Conservation (phyloP, 2,329 filamentous ascomycete species). For the Verticillium albo-atrum region DNA sequence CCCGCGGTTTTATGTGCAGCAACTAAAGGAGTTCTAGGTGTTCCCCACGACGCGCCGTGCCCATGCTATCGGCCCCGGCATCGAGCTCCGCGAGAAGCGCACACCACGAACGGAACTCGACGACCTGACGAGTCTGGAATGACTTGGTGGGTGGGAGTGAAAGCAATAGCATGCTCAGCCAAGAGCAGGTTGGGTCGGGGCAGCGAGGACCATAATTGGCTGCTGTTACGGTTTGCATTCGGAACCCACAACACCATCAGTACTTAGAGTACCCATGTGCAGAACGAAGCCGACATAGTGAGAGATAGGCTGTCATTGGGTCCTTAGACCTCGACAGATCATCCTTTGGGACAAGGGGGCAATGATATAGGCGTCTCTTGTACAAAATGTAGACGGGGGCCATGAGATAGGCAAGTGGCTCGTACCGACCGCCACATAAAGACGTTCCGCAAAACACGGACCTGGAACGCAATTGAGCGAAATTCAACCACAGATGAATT, state of each 20-base stretch:
- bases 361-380: not conserved
- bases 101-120: conserved; percentile 51
- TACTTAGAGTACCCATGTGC: not conserved
- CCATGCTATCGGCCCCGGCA: conserved; percentile 71
- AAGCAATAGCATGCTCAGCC: not conserved
- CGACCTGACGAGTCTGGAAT: conserved; percentile 67
- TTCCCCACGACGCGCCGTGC: conserved; percentile 57
- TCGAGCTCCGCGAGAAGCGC: conserved; percentile 70
- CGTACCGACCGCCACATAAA: not conserved
- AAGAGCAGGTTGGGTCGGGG: not conserved
- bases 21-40: conserved; percentile 32
- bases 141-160: conserved; percentile 16
- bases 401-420: not conserved
- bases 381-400: not conserved
- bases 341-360: not conserved
- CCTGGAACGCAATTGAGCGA: not conserved
- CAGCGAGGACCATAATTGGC: not conserved
- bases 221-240: not conserved
- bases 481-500: not conserved
- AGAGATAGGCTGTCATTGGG: not conserved
- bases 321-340: too few species aligned
- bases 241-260: not conserved
- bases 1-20: not conserved
- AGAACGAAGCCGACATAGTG: not conserved
- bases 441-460: not conserved